Conservation (phyloP, 2,329 filamentous ascomycete genomes). For the Aspergillus quadrilineatus region DNA sequence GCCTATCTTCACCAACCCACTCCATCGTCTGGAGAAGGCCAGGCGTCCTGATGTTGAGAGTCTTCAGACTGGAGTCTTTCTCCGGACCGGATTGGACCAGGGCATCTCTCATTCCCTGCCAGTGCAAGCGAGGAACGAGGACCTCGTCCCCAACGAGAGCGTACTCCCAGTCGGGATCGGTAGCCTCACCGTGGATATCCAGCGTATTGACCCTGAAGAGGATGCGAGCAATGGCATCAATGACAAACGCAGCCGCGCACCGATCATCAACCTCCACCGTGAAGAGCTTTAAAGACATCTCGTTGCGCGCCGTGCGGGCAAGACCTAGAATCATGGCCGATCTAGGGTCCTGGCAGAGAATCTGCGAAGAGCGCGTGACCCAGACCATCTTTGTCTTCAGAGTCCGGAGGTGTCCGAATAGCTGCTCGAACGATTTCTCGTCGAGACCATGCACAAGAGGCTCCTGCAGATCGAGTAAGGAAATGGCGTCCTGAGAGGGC, state of each 20-base stretch:
- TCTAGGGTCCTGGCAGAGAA: not conserved
- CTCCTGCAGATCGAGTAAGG: not conserved
- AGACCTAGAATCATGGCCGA: not conserved
- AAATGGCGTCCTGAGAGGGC: not conserved
- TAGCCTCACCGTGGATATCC: not conserved
- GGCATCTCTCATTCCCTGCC: not conserved
- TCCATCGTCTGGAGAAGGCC: not conserved
- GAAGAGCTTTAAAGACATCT: not conserved
- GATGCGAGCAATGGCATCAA: not conserved
- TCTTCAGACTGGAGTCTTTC: not conserved
- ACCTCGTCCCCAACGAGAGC: not conserved
- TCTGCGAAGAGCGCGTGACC: not conserved
- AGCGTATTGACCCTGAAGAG: no score
- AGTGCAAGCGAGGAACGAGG: not conserved
- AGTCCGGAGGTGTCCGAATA: not conserved
- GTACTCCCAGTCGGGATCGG: not conserved
- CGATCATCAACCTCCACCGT: not conserved
- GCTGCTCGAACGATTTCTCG: not conserved
- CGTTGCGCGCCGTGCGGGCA: not conserved
- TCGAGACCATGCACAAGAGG: not conserved
- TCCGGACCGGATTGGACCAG: not conserved
- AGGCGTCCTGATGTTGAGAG: not conserved
- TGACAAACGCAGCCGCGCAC: not conserved
- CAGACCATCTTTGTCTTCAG: not conserved
- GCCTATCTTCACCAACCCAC: not conserved